Evolutionary conservation across 495 filamentous ascomycete genomes (phyloP).

Genomic region (Penicillium simplicissimum): DNA sequence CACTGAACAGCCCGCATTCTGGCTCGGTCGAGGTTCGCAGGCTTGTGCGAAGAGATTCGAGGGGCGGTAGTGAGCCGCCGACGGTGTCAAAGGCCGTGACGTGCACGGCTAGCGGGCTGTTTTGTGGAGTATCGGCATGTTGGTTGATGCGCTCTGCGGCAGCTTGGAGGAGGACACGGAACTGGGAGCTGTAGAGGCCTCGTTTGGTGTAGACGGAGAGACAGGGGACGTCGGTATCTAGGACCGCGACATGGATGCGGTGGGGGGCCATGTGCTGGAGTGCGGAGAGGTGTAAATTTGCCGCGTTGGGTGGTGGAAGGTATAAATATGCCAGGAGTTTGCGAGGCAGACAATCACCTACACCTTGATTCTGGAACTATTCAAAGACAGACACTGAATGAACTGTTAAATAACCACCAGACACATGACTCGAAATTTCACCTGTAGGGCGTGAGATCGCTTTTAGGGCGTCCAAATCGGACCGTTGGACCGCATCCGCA

Average conservation of each 20-base stretch:
- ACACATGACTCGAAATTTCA: neutral
- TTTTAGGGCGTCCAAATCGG: too few relatives aligned
- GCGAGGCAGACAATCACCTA: neutral
- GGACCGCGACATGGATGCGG: slow-evolving; percentile 42
- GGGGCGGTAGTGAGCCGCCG: slow-evolving; percentile 34
- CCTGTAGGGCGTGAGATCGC: slow-evolving; percentile 10
- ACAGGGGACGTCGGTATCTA: slow-evolving; percentile 44
- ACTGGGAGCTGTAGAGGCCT: slow-evolving; percentile 43
- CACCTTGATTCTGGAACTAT: neutral
- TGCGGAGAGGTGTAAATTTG: neutral
- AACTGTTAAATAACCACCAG: neutral
- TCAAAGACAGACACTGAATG: neutral
- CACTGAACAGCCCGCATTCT: slow-evolving; percentile 14
- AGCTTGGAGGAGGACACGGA: slow-evolving; percentile 35
- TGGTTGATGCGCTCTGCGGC: slow-evolving; percentile 35
- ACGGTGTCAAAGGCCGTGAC: slow-evolving; percentile 43
- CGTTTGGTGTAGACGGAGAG: slow-evolving; percentile 35
- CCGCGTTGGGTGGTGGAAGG: neutral
- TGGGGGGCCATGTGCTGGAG: slow-evolving; percentile 18
- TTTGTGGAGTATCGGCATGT: slow-evolving; percentile 8
- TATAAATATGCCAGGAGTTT: neutral
- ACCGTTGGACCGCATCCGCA: slow-evolving; percentile 13
- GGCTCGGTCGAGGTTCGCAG: slow-evolving; percentile 10
- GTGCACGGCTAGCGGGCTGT: slow-evolving; percentile 27
- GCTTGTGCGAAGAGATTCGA: slow-evolving; percentile 27